Conservation (phyloP, 371 early-diverging fungal species). For the Circinella umbellata region DNA sequence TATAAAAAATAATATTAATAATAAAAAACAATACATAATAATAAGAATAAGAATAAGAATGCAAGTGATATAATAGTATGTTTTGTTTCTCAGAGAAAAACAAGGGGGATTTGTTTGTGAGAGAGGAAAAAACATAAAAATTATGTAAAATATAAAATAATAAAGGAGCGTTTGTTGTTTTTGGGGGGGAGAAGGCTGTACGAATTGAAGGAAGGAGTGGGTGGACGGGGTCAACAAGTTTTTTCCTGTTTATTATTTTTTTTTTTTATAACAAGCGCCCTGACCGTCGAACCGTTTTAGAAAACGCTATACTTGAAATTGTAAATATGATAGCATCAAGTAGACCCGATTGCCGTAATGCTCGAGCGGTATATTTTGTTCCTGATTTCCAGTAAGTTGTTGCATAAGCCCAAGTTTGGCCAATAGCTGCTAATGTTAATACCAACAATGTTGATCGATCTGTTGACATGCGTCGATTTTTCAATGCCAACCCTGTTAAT, state of each 20-base stretch:
- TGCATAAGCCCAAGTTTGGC: constrained; percentile 33
- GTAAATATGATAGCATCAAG: constrained; percentile 22
- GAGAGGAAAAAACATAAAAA: no score
- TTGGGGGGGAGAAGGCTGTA: neutral
- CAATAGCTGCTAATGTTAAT: constrained; percentile 35
- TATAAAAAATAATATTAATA: no score
- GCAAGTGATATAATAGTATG: no score
- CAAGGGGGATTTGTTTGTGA: no score
- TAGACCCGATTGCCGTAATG: constrained; percentile 17
- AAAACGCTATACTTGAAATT: constrained; percentile 22
- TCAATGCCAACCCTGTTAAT: constrained; percentile 34
- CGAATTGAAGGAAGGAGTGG: neutral
- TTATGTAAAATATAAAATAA: no score
- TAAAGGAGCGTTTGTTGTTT: neutral
- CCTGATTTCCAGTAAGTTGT: constrained; percentile 18
- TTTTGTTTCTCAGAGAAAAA: no score
- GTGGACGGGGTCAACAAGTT: neutral
- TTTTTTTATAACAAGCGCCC: constrained; percentile 15
- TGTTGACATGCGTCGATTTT: constrained; percentile 33
- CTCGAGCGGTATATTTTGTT: constrained; percentile 9
- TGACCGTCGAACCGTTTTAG: constrained; percentile 21
- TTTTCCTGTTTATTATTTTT: neutral
- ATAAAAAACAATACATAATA: no score
- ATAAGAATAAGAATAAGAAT: no score
- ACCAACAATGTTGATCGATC: constrained; percentile 44